Base-by-base conservation (phyloP, 2,329 filamentous ascomycete genomes). In the Diaporthe sp. region DNA sequence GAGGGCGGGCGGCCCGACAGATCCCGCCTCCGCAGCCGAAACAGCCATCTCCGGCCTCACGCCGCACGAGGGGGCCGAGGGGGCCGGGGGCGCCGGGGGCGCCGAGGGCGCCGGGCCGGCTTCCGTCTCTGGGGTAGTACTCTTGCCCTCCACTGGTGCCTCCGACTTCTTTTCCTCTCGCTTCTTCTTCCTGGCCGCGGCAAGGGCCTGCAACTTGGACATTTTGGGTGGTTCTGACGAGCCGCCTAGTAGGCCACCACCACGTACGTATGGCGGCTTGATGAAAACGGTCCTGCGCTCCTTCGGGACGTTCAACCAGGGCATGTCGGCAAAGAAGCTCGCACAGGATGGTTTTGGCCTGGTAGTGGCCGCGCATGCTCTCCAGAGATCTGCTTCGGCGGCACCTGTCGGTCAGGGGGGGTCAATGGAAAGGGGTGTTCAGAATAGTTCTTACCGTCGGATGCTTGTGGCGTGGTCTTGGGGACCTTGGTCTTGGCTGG, bases 201-300 rank as follows among this genome's bases (percentile, higher is more conserved):
- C 96, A 57, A 99, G 87, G 65, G 95, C 95, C 80, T 98, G 96
- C 61, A 99, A 87, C 81, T 99, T 99, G 7, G 96, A 98, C 84
- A 94, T 89, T 81, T 96, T 97, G 4, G 91, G 89, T n/a, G 86
- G 81, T 17, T 85, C 85, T 65, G 91, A 89, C 2, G 91, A 89
- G 46, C 97, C 97, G 42, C 97, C 97, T 3, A 98, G 84, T 0
- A 99, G 87, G 2, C 95, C 93, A 25, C 92, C 90, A 65, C 86
- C 87, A 44, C 39, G 70, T 72, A 90, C 92, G 77, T 49, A 89
- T 22, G 79, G 77, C 75, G 83, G 91, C 55, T 92, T 88, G 68
- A 94, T 84, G 51, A 96, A 90, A 22, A 93, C 88, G 22, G 93
- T 90, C 78, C 90, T 89, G 42, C 94, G 91, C 62, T 93, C 84